Evolutionary conservation across 2,329 filamentous ascomycete genomes (phyloP).

Genomic region (Apiospora aurea): DNA sequence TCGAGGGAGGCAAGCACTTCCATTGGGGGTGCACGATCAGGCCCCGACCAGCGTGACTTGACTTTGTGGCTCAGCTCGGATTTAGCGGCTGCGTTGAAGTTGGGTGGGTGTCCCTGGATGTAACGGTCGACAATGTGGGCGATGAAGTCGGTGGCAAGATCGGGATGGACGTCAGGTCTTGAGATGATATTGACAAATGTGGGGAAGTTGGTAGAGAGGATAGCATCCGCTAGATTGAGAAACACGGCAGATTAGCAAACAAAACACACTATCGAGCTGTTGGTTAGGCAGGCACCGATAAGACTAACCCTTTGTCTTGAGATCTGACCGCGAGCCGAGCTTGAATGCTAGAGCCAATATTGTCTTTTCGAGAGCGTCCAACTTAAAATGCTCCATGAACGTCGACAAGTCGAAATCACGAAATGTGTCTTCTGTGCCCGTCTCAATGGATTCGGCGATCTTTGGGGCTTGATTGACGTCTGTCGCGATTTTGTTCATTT

Average conservation of each 20-base stretch:
- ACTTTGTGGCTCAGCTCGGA: slow-evolving; percentile 73
- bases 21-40: slow-evolving; percentile 70
- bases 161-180: slow-evolving; percentile 69
- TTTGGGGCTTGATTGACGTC: slow-evolving; percentile 85
- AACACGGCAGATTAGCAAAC: slow-evolving; percentile 24
- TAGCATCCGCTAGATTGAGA: slow-evolving; percentile 75
- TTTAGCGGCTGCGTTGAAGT: slow-evolving; percentile 79
- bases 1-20: slow-evolving; percentile 76
- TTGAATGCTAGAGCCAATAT: slow-evolving; percentile 90
- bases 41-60: slow-evolving; percentile 70
- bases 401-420: slow-evolving; percentile 95
- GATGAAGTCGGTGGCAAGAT: slow-evolving; percentile 69
- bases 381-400: slow-evolving; percentile 95
- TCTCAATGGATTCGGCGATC: slow-evolving; percentile 93
- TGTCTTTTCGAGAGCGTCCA: slow-evolving; percentile 87
- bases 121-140: slow-evolving; percentile 85
- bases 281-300: slow-evolving; percentile 27
- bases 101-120: slow-evolving; percentile 84
- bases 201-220: slow-evolving; percentile 80
- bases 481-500: slow-evolving; percentile 85
- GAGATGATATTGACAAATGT: slow-evolving; percentile 81
- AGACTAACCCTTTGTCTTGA: slow-evolving; percentile 84
- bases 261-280: not conserved
- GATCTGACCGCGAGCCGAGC: slow-evolving; percentile 77
- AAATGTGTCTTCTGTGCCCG: slow-evolving; percentile 89